A percentile compares a stretch with the other conserved stretches of the same genome.
Evolutionary conservation across 495 filamentous ascomycete genomes (phyloP).

Genomic region (Xylaria acuta): DNA sequence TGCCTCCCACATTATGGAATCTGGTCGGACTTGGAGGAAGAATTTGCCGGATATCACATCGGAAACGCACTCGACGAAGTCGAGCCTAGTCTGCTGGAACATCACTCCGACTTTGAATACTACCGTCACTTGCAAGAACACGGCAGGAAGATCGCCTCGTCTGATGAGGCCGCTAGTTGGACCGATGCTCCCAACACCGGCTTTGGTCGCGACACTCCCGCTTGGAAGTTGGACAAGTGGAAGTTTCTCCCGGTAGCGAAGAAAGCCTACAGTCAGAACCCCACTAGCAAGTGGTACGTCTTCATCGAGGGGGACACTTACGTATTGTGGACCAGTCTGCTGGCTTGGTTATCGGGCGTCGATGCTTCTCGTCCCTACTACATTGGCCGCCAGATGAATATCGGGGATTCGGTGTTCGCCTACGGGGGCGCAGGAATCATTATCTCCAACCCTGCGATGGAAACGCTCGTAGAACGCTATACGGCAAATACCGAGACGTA

Average conservation of each 20-base stretch:
- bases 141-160: not conserved
- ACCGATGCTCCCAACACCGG: slow-evolving; percentile 14
- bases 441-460: slow-evolving; percentile 52
- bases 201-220: slow-evolving; percentile 19
- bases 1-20: slow-evolving; percentile 21
- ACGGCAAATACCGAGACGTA: slow-evolving; percentile 4
- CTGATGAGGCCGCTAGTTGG: slow-evolving; percentile 9
- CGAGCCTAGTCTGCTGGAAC: slow-evolving; percentile 5
- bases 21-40: slow-evolving; percentile 23
- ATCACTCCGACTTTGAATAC: slow-evolving; percentile 20
- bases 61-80: slow-evolving; percentile 19
- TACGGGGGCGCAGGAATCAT: slow-evolving; percentile 59
- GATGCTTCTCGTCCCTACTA: slow-evolving; percentile 51
- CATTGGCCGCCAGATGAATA: slow-evolving; percentile 48
- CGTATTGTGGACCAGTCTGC: slow-evolving; percentile 13
- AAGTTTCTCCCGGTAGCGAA: slow-evolving; percentile 22
- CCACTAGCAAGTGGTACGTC: slow-evolving; percentile 20
- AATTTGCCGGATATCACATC: slow-evolving; percentile 20
- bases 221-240: slow-evolving; percentile 27
- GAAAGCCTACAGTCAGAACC: slow-evolving; percentile 18
- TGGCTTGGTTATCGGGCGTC: slow-evolving; percentile 33
- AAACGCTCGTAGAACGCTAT: slow-evolving; percentile 34
- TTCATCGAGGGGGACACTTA: slow-evolving; percentile 23
- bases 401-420: slow-evolving; percentile 44
- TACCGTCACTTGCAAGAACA: slow-evolving; percentile 16